Base-by-base conservation (phyloP, 768 basidiomycete genomes). In the Hortiboletus flavorubellus region DNA sequence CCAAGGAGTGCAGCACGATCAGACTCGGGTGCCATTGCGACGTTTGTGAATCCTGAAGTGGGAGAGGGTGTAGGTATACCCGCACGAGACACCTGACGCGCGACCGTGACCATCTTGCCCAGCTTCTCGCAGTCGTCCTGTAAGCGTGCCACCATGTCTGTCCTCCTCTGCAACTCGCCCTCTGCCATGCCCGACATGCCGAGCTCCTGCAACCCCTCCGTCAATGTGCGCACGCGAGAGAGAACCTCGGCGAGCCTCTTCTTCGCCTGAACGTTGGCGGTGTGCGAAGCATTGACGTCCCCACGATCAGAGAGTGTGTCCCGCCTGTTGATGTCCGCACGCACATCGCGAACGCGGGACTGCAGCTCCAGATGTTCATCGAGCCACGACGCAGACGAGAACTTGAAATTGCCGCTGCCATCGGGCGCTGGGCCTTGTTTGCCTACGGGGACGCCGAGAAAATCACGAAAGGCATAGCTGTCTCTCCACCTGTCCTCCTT, bases 121-220 rank as follows among this genome's bases (percentile, higher is more conserved):
- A 97, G 76, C 75, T 88, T 91, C 75, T 90, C 90, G 75, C 91
- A 88, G 68, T 98, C 95, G 67, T 94, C 93, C 72, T 89, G 88
- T 61, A 98, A 75, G 55, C 87, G 79, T 51, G 86, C 89, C 48
- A 94, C 85, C 86, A 97, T 86, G 64, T 94, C 95, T 56, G 87
- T 87, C 58, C 96, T 78, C 53, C 96, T 76, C 72, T 89, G 86
- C 64, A 93, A 76, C 77, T 98, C 96, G n/a, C 96, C 96, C 69
- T 93, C 85, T 60, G 83, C 87, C 80, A 98, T 81, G 37, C 90
- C 92, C 40, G 76, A 75, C 69, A 83, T 70, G 8, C 77, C 88
- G 37, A 91, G 77, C 39, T 75, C 79, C 62, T 81, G 76, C 63
- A 95, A 73, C 10, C 86, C 92, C 60, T 78, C 77, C 18, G 84